phyloP scores from a whole-genome alignment of 306 rosid genomes.

The Ceratonia siliqua region DNA sequence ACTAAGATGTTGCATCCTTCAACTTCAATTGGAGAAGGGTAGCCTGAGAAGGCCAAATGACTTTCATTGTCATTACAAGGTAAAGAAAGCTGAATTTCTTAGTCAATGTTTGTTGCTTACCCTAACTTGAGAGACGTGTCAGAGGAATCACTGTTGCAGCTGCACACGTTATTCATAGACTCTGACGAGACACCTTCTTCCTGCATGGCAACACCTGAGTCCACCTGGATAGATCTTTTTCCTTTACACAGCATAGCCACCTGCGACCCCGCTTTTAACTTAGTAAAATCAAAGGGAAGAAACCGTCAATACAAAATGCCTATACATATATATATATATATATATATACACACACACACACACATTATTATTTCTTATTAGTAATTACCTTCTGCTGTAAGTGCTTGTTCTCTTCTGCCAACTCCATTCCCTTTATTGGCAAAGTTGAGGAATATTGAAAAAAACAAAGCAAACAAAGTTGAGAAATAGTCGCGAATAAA shows the following conservation, averaged over 20 bases:
- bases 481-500: background rate
- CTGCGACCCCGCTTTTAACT: slow-evolving; percentile 14
- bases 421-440: slow-evolving; percentile 13
- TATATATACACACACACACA: background rate
- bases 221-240: background rate
- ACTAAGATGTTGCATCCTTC: background rate
- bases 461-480: background rate
- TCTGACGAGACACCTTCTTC: slow-evolving; percentile 31
- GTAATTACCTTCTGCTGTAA: slow-evolving; percentile 43
- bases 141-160: slow-evolving; percentile 37
- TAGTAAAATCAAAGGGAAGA: background rate
- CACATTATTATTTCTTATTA: background rate
- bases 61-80: too few relatives aligned
- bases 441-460: background rate
- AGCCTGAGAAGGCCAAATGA: slow-evolving; percentile 30
- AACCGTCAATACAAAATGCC: background rate
- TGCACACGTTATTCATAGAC: slow-evolving; percentile 14
- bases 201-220: slow-evolving; percentile 10
- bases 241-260: slow-evolving; percentile 10
- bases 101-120: slow-evolving; percentile 16
- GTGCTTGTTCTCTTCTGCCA: slow-evolving; percentile 33
- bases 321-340: too few relatives aligned
- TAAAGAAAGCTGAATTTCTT: too few relatives aligned
- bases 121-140: slow-evolving; percentile 42
- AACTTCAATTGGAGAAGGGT: slow-evolving; percentile 23